Conservation (phyloP, 768 basidiomycete genomes). For the Lanmaoa rubissima region DNA sequence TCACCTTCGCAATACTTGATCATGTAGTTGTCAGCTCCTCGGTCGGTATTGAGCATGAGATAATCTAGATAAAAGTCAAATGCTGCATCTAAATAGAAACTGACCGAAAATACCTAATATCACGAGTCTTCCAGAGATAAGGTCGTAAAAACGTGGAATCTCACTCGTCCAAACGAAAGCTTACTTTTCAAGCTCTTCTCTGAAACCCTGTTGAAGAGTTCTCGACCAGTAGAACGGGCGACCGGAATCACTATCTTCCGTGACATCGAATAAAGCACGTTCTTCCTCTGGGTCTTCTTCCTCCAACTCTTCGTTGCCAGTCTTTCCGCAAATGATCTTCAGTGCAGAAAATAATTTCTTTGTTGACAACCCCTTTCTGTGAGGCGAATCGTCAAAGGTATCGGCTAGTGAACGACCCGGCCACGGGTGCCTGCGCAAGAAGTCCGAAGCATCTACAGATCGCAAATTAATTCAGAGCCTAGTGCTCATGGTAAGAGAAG, state of each 20-base stretch:
- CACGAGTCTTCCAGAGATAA: conserved; percentile 55
- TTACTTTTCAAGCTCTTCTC: conserved; percentile 87
- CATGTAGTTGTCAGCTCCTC: conserved; percentile 88
- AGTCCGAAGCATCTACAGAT: conserved; percentile 77
- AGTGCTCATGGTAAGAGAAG: neutral
- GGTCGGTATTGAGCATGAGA: conserved; percentile 90
- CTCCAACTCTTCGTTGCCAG: conserved; percentile 74
- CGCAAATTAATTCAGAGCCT: neutral
- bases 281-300: conserved; percentile 76
- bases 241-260: conserved; percentile 52
- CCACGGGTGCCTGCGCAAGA: conserved; percentile 83
- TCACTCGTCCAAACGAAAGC: conserved; percentile 19
- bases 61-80: conserved; percentile 52
- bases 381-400: conserved; percentile 82
- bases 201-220: conserved; percentile 74
- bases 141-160: conserved; percentile 8
- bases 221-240: conserved; percentile 83
- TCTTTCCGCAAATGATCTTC: conserved; percentile 82
- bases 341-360: conserved; percentile 68
- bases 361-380: conserved; percentile 64
- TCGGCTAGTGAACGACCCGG: conserved; percentile 82
- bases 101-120: conserved; percentile 57
- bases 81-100: neutral
- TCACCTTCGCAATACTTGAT: conserved; percentile 85
- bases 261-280: conserved; percentile 62